Evolutionary conservation across 2,329 filamentous ascomycete species (phyloP).

Genomic region (Fusarium protoensiforme): DNA sequence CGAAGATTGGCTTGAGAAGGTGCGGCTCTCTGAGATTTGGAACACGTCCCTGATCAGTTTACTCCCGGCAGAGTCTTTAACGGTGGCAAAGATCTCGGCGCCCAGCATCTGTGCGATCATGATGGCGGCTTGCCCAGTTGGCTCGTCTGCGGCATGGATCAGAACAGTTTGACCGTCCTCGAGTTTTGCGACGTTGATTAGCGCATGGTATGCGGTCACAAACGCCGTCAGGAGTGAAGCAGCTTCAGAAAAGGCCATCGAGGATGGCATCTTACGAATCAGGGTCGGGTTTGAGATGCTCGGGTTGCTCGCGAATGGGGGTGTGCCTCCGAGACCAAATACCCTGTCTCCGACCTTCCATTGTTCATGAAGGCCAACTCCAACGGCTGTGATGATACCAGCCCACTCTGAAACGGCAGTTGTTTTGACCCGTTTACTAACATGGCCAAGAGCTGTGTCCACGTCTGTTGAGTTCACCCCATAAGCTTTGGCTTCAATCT

Average conservation of each 20-base stretch:
- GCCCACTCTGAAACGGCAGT: not conserved
- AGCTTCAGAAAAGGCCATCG: not conserved
- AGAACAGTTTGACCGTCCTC: not conserved
- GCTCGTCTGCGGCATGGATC: not conserved
- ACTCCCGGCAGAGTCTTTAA: not conserved
- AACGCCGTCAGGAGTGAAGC: not conserved
- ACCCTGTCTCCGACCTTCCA: not conserved
- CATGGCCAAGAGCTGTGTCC: not conserved
- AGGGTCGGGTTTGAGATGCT: not conserved
- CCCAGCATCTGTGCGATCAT: not conserved
- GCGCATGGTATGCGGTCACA: not conserved
- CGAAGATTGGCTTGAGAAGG: not conserved
- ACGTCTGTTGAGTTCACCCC: not conserved
- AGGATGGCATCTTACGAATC: not conserved
- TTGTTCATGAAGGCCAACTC: not conserved
- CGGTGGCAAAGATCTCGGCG: not conserved
- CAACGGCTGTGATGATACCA: not conserved
- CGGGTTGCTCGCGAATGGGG: not conserved
- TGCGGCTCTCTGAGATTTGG: not conserved
- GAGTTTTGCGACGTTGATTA: not conserved
- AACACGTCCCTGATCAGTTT: not conserved
- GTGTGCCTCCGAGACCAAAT: not conserved
- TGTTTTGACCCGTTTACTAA: not conserved
- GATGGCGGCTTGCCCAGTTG: not conserved
- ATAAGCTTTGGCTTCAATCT: not conserved